A percentile compares a stretch with the other conserved stretches of the same genome.
Conservation (phyloP, 2,329 filamentous ascomycete genomes). For the Fusarium domesticum region DNA sequence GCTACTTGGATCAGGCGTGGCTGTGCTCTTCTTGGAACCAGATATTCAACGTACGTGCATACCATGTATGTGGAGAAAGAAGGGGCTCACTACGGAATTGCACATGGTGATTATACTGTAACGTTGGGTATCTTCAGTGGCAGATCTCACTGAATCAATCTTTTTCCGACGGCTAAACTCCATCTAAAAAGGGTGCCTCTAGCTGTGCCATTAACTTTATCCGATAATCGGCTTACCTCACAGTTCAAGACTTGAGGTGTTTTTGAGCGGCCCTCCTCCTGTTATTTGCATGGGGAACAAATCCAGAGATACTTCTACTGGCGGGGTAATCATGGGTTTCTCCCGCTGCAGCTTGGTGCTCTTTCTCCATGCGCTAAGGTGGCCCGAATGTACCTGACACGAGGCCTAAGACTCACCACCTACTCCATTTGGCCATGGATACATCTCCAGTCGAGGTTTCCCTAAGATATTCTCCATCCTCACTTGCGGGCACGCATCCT, state of each 20-base stretch:
- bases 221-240: background rate
- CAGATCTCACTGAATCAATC: background rate
- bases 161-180: background rate
- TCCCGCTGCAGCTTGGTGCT: background rate
- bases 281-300: no score
- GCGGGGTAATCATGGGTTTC: background rate
- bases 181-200: background rate
- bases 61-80: no score
- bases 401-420: slow-evolving; percentile 24
- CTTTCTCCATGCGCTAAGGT: background rate
- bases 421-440: slow-evolving; percentile 16
- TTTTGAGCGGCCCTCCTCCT: no score
- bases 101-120: no score
- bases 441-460: slow-evolving; percentile 4
- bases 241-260: background rate
- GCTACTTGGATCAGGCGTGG: background rate
- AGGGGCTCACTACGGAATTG: no score
- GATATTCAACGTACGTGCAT: no score
- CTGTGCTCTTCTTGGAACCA: background rate
- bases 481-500: background rate
- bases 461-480: background rate
- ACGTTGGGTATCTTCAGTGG: no score
- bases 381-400: background rate
- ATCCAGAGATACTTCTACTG: background rate
- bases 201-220: background rate